phyloP scores from a whole-genome alignment of 2,329 filamentous ascomycete species.

The Macroventuria anomochaeta region DNA sequence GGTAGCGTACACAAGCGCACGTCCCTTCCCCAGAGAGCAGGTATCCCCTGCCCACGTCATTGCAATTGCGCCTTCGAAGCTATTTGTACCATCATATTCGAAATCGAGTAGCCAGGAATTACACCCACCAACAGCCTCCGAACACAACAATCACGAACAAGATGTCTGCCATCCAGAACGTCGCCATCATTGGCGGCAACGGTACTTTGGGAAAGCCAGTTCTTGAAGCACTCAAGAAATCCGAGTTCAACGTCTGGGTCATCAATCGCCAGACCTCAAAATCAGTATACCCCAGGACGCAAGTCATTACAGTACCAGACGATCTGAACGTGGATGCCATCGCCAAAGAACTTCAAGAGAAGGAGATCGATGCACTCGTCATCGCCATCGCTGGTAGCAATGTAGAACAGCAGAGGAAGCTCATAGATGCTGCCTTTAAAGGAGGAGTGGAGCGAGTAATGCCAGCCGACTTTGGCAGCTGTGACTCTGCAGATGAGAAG shows the following conservation, averaged over 20 bases:
- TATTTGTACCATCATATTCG: not conserved
- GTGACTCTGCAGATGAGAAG: constrained; percentile 51
- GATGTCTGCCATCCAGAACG: constrained; percentile 42
- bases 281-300: constrained; percentile 51
- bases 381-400: constrained; percentile 57
- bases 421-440: constrained; percentile 65
- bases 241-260: constrained; percentile 42
- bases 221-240: constrained; percentile 40
- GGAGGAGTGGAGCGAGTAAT: constrained; percentile 67
- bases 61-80: not conserved
- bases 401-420: constrained; percentile 55
- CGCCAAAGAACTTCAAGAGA: constrained; percentile 51
- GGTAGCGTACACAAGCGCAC: constrained; percentile 15
- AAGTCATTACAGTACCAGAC: constrained; percentile 50
- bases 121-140: not conserved
- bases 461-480: constrained; percentile 65
- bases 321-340: constrained; percentile 43
- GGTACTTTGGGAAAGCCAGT: constrained; percentile 45
- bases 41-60: constrained; percentile 11
- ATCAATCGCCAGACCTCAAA: constrained; percentile 46
- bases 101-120: not conserved
- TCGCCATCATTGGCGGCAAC: constrained; percentile 51
- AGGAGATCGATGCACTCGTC: constrained; percentile 57
- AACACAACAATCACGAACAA: constrained; percentile 8
- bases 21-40: constrained; percentile 7